Conservation (phyloP, 495 filamentous ascomycete species). For the Physcia stellaris region DNA sequence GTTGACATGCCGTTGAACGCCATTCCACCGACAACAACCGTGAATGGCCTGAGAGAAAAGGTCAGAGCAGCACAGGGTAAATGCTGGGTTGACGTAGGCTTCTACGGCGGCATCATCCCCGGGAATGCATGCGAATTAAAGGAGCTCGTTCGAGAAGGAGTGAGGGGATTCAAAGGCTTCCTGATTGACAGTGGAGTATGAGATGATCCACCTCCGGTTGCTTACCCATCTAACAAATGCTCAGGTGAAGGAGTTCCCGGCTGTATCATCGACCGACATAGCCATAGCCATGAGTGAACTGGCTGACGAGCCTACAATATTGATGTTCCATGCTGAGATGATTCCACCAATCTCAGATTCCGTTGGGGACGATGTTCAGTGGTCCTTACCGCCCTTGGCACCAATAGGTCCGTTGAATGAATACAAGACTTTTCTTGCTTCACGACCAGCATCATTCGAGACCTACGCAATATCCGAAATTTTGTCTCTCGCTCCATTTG, state of each 20-base stretch:
- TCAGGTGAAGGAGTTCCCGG: constrained; percentile 89
- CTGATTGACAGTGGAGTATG: constrained; percentile 91
- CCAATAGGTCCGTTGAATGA: constrained; percentile 63
- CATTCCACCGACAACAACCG: constrained; percentile 89
- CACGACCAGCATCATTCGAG: constrained; percentile 80
- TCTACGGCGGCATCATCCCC: constrained; percentile 91
- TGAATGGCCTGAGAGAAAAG: constrained; percentile 71
- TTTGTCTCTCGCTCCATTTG: constrained; percentile 62
- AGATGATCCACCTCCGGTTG: constrained; percentile 9
- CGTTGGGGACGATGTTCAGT: constrained; percentile 65
- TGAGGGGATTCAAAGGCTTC: constrained; percentile 95
- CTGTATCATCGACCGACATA: constrained; percentile 69
- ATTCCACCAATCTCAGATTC: constrained; percentile 75
- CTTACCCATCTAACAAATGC: neutral
- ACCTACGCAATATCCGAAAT: constrained; percentile 84
- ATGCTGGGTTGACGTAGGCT: constrained; percentile 98
- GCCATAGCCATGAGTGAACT: constrained; percentile 65
- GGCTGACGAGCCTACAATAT: constrained; percentile 61
- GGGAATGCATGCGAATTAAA: constrained; percentile 74
- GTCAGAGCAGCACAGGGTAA: constrained; percentile 70
- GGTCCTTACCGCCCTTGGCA: constrained; percentile 54
- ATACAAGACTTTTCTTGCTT: constrained; percentile 86
- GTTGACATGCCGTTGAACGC: constrained; percentile 98
- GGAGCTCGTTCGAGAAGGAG: constrained; percentile 68
- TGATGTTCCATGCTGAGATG: constrained; percentile 99